Percentiles rank a stretch among this genome's conserved stretches.
Conservation (phyloP, 2,329 filamentous ascomycete species). For the Coleophoma crateriformis region DNA sequence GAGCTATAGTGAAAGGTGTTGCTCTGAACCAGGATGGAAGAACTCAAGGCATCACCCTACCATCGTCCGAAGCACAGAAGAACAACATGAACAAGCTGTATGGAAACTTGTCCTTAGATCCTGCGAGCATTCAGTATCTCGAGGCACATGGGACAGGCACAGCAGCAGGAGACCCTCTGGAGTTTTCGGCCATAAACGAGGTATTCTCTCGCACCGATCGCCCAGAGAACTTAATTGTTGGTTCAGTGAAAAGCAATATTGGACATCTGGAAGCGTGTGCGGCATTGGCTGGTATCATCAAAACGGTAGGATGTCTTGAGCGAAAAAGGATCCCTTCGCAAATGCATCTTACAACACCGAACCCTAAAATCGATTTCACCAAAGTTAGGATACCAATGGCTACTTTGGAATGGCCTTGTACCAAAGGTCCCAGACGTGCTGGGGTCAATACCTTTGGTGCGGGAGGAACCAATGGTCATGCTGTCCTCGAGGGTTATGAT, state of each 20-base stretch:
- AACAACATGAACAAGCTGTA: constrained; percentile 2
- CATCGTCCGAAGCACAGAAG: constrained; percentile 37
- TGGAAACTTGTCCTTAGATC: neutral
- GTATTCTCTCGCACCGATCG: neutral
- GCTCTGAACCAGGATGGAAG: constrained; percentile 51
- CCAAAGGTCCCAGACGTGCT: constrained; percentile 1
- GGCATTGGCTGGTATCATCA: constrained; percentile 36
- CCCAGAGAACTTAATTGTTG: neutral
- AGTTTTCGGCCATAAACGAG: constrained; percentile 2
- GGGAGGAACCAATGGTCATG: constrained; percentile 41
- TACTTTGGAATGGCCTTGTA: constrained; percentile 7
- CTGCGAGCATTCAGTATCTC: constrained; percentile 32
- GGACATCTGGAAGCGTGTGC: constrained; percentile 39
- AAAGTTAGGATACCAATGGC: neutral
- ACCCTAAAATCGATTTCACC: constrained; percentile 15
- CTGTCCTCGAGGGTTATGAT: constrained; percentile 22
- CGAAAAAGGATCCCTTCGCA: constrained; percentile 9
- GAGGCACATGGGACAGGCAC: constrained; percentile 38
- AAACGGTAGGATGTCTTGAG: constrained; percentile 29
- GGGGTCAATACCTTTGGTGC: constrained; percentile 28
- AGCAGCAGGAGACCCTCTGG: constrained; percentile 12
- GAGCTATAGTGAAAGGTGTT: constrained; percentile 46
- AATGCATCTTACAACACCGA: constrained; percentile 22
- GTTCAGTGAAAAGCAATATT: constrained; percentile 29
- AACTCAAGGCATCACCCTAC: constrained; percentile 49